Base-by-base conservation (phyloP, 192 early-diverging fungal species). In the Coemansia sp. region DNA sequence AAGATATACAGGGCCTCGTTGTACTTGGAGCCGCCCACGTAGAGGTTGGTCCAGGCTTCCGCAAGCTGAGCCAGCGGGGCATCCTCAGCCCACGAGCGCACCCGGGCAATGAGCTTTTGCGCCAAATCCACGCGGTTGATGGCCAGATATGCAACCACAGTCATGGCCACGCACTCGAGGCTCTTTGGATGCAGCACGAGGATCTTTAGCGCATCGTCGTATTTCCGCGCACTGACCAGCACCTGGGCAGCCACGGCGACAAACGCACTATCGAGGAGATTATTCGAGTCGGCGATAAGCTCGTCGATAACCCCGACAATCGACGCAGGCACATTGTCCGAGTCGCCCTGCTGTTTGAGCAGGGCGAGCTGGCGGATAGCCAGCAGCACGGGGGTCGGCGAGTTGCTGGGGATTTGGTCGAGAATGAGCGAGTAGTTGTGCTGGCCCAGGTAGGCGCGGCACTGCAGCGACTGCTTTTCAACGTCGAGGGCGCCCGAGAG, bases 41-140 rank as follows among this genome's bases (percentile, higher is more conserved):
- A 70, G 35, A 92, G 71, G 31, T 82, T 84, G 27, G 85, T 83
- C 92, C 92, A 95, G 6, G 92, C 89, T 54, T 99, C 96, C 35
- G 90, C 83, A 39, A 99, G 63, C 66, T 96, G 92, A 5, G 93
- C 91, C 23, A 94, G 62, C n/a, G 89, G 83, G 1, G 93, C 92
- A 70, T 99, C 96, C 64, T 97, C 96, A 0, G 93, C 85, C 96
- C 96, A 99, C 1, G 81, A 47, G 51, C 94, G 94, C 36, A 87
- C 56, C 14, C 71, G 57, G 5, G 81, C 83, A 8, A 96, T 71
- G 45, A 91, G 85, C 64, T 87, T 85, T 36, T 81, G 84, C 2
- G 96, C 96, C 53, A 97, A 61, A 65, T 97, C 93, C 27, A 85
- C 41, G 27, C 94, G 83, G 67, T 93, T 81, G 50, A 97, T 79